Base-by-base conservation (phyloP, 371 early-diverging fungal species). In the Mucor piriformis region DNA sequence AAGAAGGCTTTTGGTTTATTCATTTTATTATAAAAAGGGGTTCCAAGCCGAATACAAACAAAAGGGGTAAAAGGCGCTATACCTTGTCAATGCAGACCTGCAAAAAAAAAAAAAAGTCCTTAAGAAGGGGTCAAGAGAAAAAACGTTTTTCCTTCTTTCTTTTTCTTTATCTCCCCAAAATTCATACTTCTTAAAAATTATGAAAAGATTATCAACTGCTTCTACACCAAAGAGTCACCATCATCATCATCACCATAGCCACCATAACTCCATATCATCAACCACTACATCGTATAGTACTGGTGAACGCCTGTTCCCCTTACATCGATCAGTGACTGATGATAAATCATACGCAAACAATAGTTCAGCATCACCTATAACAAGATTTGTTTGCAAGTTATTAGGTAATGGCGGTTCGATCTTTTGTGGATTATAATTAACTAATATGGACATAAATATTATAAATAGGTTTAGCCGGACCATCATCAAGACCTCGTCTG, bases 281-380 rank as follows among this genome's bases (percentile, higher is more conserved):
- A 20, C 40, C 25, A 57, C 24, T 18, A 15, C 35, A 33, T 21
- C 34, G 21, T 15, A n/a, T 15, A 37, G 38, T 46, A 63, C 3
- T 23, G 52, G 15, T 40, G 15, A 47, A 3, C 54, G 33, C 20
- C 18, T 54, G 24, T n/a, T 63, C 25, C 68, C 68, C 25, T 49
- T 68, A 27, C 55, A 68, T 47, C 59, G 68, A 12, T 68, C 68
- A n/a, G 46, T 63, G 12, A 63, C 64, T 42, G 57, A 63, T 18
- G 64, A 68, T 34, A 52, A 59, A 50, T 21, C 51, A 20, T 44
- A 62, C 54, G 35, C 52, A 20, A 27, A 54, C 5, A 53, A 38
- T n/a, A 46, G 53, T n/a, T 46, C 53, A 15, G 6, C 13, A 2
- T 67, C 63, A n/a, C 63, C 67, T 7, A 63, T 67, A 16, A 67